A percentile compares a stretch with the other conserved stretches of the same genome.
These are phyloP conservation scores for Paramyrothecium sp. DNA, from an alignment of 2,329 filamentous ascomycete genomes.

Conservation along the genomic window DNA sequence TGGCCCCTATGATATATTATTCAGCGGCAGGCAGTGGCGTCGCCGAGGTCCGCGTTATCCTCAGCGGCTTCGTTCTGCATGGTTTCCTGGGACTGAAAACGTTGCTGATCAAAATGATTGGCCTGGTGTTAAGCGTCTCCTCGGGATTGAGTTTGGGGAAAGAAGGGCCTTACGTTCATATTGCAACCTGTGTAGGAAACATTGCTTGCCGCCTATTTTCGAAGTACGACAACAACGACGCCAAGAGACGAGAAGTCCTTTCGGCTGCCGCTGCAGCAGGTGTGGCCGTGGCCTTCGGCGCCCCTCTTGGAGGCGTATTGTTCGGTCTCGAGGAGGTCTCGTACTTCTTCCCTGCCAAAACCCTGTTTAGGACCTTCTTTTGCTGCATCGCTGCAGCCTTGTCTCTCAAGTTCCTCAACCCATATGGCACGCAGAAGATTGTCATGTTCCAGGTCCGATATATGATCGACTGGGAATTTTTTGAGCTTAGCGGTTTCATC, in stretches of 20 bases:
- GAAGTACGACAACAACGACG: conserved; percentile 94
- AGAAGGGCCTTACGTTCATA: conserved; percentile 95
- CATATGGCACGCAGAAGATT: conserved; percentile 94
- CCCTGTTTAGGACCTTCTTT: conserved; percentile 95
- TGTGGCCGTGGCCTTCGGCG: conserved; percentile 91
- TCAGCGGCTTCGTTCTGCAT: conserved; percentile 97
- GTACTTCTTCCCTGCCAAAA: conserved; percentile 98
- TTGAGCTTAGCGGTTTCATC: conserved; percentile 83
- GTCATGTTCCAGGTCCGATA: conserved; percentile 96
- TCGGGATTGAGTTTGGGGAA: conserved; percentile 94
- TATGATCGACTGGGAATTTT: conserved; percentile 86
- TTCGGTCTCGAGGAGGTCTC: conserved; percentile 94
- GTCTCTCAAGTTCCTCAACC: conserved; percentile 91
- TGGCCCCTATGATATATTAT: conserved; percentile 85
- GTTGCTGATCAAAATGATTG: conserved; percentile 78
- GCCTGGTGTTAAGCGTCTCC: conserved; percentile 82
- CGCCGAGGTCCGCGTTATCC: conserved; percentile 93
- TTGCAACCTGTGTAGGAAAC: conserved; percentile 92
- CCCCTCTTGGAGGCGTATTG: conserved; percentile 80
- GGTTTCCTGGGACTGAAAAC: conserved; percentile 91
- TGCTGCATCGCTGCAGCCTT: conserved; percentile 93
- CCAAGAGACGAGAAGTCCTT: conserved; percentile 88
- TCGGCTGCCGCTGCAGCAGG: conserved; percentile 89
- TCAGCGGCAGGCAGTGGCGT: conserved; percentile 95
- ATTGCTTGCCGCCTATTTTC: conserved; percentile 90